Evolutionary conservation across 2,329 filamentous ascomycete genomes (phyloP).

Genomic region (Fusarium mangiferae): DNA sequence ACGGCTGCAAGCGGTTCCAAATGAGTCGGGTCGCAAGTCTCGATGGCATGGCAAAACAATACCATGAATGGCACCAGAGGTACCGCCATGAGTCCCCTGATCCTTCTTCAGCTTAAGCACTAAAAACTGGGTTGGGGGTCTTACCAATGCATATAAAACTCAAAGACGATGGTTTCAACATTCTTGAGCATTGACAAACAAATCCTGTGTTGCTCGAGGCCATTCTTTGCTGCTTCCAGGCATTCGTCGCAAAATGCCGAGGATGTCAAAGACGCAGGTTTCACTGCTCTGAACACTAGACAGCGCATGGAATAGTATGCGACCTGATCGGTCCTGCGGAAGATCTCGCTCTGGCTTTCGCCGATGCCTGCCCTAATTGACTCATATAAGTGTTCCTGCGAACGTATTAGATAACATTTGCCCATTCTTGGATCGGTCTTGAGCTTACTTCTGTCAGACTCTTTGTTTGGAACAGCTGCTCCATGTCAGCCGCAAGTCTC

Average conservation of each 20-base stretch:
- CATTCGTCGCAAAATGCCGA: conserved; percentile 11
- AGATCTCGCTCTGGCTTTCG: not conserved
- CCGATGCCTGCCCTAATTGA: not conserved
- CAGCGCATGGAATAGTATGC: conserved; percentile 3
- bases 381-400: not conserved
- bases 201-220: not conserved
- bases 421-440: rapidly evolving
- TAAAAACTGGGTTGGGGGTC: rapidly evolving
- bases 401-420: rapidly evolving
- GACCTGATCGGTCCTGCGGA: not conserved
- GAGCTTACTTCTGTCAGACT: not conserved
- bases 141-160: conserved; percentile 9
- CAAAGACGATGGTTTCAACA: not conserved
- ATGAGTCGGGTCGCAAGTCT: not conserved
- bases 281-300: not conserved
- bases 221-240: not conserved
- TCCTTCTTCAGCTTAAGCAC: rapidly evolving
- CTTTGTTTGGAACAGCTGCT: not conserved
- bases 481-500: not conserved
- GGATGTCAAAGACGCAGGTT: not conserved
- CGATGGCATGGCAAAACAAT: conserved; percentile 10
- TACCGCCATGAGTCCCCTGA: not conserved
- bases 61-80: conserved; percentile 6
- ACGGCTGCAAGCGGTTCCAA: not conserved
- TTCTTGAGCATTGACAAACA: not conserved